Base-by-base conservation (phyloP, 129 eudicot species). In the Pittosporum tobira region DNA sequence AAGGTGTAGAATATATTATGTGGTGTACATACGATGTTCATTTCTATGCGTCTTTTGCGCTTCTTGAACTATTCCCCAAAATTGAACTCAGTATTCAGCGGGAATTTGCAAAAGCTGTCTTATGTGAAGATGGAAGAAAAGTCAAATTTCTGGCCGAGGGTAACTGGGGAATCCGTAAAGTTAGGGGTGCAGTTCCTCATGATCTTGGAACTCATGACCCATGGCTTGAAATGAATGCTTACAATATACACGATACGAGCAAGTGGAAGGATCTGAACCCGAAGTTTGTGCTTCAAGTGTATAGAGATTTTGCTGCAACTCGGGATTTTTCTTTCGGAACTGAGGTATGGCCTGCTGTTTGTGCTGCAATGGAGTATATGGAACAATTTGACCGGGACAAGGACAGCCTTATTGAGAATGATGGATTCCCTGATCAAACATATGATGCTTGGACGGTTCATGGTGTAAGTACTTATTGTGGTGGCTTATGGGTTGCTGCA, bases 11-110 rank as follows among this genome's bases (percentile, higher is more conserved):
- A 73, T 91, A 91, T 65, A 79, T 91, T 3, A 91, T 91, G 99
- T 91, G 99, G 99, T 91, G 99, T 72, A 91, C 99, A n/a, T 91
- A 91, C 53, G 99, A 91, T 47, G 99, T 91, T 42, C 99, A 91
- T 58, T 91, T 91, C 75, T 91, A 91, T 50, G 99, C 99, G 3
- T 91, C 99, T 12, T 91, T 86, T 69, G 99, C 99, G 2, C 94
- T 91, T 55, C 99, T 91, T 31, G 89, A 80, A 60, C 79, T 91
- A 15, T 91, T 91, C 34, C 99, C 99, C n/a, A 86, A 87, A 64
- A 91, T 91, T 56, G 99, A 91, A 69, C 94, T 91, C 48, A 87
- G 99, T 63, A 83, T 91, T 53, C 99, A 91, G 64, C 94, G 98
- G 10, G 98, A 91, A 53, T 91, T 91, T 21, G 99, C 99, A 5